Evolutionary conservation across 139 green algal genomes (phyloP), one percentile per base, ranked within the genome.

Genomic region (Closterium sp.): DNA sequence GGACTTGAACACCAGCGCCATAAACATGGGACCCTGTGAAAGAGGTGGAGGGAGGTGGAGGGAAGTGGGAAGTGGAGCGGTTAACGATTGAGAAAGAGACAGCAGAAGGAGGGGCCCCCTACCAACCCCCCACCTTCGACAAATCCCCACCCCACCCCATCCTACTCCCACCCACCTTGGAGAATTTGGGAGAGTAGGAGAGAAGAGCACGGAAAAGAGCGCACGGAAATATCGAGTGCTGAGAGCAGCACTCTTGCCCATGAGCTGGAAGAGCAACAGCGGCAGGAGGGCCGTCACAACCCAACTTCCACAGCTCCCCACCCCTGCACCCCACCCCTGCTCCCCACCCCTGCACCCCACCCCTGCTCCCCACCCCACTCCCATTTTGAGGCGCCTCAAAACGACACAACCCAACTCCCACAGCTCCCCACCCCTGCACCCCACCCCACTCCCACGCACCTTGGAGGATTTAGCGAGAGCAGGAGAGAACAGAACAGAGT

Each of bases 201-300:
- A 92, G n/a, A 97, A 84, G 91, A 99, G 91, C 29, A 96, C 95
- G 0, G 95, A 94, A 93, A 99, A 99, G 31, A 99, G 96, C 0
- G 97, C 97, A 17, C 97, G 95, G 95, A 98, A 99, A 96, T 97
- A 99, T 89, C 98, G 95, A 94, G 98, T 98, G 1, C 85, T 96
- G 11, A 97, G 91, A 1, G 97, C 95, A 32, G 91, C 92, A 11
- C 95, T n/a, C 90, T 91, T 84, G 19, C 91, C 91, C 93, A 97
- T 96, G 1, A 99, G 95, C 96, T 99, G 97, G 91, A 97, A 97
- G 31, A 99, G 95, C 70, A 99, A 96, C 94, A 97, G 95, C 90
- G 99, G 97, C 27, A n/a, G n/a, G n/a, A n/a, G n/a, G n/a, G n/a
- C n/a, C n/a, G n/a, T n/a, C n/a, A n/a, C n/a, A n/a, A n/a, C n/a